Evolutionary conservation across 1,284 basidiomycete species (phyloP).

Genomic region (Ustilago trichophora): DNA sequence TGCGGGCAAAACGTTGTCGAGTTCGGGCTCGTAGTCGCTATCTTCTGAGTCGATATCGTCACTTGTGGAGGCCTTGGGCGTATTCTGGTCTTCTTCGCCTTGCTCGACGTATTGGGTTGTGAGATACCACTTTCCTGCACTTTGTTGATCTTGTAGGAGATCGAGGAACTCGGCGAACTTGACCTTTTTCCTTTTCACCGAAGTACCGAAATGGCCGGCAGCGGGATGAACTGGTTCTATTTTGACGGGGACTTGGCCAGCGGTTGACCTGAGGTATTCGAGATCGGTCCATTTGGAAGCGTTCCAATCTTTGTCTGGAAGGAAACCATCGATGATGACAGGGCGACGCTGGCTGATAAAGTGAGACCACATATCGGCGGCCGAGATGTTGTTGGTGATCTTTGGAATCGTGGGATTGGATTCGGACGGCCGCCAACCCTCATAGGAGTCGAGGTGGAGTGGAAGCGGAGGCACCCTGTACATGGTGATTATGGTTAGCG

Average conservation of each 20-base stretch:
- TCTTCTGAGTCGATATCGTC: conserved; percentile 41
- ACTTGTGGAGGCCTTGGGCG: conserved; percentile 10
- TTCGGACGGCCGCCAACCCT: conserved; percentile 23
- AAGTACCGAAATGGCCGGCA: conserved; percentile 59
- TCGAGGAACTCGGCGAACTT: conserved; percentile 51
- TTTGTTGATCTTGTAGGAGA: conserved; percentile 38
- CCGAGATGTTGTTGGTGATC: conserved; percentile 27
- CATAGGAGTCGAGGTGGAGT: conserved; percentile 24
- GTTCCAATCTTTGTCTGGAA: conserved; percentile 49
- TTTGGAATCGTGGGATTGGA: conserved; percentile 19
- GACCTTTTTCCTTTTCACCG: conserved; percentile 42
- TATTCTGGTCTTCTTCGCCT: conserved; percentile 19
- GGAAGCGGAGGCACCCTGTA: conserved; percentile 33
- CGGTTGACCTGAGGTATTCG: conserved; percentile 40
- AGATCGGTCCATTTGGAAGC: conserved; percentile 58
- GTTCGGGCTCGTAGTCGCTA: conserved; percentile 33
- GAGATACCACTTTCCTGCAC: conserved; percentile 58
- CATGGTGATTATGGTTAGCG: conserved; percentile 1
- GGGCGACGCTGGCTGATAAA: conserved; percentile 57
- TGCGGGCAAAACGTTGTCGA: conserved; percentile 58
- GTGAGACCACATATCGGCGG: conserved; percentile 52
- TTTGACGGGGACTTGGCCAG: conserved; percentile 57
- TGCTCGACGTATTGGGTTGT: conserved; percentile 63
- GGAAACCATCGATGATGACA: conserved; percentile 56
- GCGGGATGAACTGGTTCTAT: conserved; percentile 61